These are phyloP conservation scores for Sarcodon aspratus DNA, from an alignment of 768 basidiomycete species.

Conservation along the genomic window DNA sequence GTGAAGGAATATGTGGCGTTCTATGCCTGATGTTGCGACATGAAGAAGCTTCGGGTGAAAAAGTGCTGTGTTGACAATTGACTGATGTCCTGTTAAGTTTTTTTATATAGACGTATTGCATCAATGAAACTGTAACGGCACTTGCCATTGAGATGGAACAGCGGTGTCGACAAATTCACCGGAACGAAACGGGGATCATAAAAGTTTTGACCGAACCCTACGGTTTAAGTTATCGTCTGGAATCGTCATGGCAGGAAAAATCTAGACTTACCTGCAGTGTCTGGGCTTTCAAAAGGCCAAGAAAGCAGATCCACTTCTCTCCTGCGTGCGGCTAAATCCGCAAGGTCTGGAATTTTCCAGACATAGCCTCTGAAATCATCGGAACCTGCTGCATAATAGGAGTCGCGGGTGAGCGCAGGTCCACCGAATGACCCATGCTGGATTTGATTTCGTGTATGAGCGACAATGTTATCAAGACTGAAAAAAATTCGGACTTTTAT, in stretches of 20 bases:
- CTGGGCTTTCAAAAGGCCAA: conserved; percentile 28
- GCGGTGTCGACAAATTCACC: conserved; percentile 48
- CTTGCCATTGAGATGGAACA: conserved; percentile 47
- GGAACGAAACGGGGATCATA: conserved; percentile 42
- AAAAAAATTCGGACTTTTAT: conserved; percentile 49
- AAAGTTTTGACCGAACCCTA: conserved; percentile 36
- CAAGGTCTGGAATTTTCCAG: conserved; percentile 57
- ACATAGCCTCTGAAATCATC: conserved; percentile 76
- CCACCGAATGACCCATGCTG: conserved; percentile 75
- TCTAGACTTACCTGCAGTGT: conserved; percentile 24
- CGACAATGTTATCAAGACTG: neutral
- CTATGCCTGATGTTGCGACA: conserved; percentile 63
- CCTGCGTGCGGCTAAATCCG: conserved; percentile 32
- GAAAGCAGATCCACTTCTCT: conserved; percentile 30
- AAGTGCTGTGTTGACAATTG: conserved; percentile 65
- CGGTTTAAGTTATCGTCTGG: neutral
- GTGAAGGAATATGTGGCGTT: conserved; percentile 58
- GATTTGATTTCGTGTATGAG: neutral
- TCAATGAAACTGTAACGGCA: neutral
- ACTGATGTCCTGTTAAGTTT: conserved; percentile 43
- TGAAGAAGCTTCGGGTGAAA: conserved; percentile 65
- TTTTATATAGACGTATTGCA: neutral
- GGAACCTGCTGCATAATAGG: conserved; percentile 64
- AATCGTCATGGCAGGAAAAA: neutral
- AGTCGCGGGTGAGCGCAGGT: conserved; percentile 36